phyloP scores from a whole-genome alignment of 306 rosid genomes.

The Malus sieversii region DNA sequence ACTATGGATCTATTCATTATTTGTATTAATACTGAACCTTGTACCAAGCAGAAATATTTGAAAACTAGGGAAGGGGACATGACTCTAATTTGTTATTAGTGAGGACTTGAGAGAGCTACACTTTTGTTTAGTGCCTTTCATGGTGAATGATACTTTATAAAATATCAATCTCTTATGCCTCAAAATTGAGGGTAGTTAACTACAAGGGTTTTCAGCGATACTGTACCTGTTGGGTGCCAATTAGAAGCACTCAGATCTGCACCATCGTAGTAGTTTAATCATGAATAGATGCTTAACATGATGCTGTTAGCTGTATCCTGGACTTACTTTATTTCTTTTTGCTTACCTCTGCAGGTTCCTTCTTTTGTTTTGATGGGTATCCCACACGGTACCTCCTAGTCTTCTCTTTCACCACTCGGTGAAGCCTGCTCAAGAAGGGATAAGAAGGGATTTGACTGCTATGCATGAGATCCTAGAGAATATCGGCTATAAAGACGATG shows the following conservation, averaged over 20 bases:
- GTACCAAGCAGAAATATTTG: no score
- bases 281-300: slow-evolving; percentile 4
- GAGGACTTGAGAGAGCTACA: no score
- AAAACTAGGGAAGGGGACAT: no score
- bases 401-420: slow-evolving; percentile 63
- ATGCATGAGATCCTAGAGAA: slow-evolving; percentile 63
- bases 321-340: slow-evolving; percentile 55
- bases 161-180: no score
- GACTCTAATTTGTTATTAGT: no score
- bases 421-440: slow-evolving; percentile 77
- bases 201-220: no score
- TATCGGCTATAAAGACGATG: slow-evolving; percentile 51
- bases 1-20: no score
- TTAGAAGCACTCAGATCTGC: not conserved
- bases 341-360: slow-evolving; percentile 36
- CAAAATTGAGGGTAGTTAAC: no score
- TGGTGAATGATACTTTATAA: no score
- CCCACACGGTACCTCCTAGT: slow-evolving; percentile 40
- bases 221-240: no score
- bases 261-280: not conserved
- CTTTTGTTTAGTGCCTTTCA: no score
- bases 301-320: slow-evolving; percentile 12
- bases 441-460: slow-evolving; percentile 78
- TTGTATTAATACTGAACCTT: no score
- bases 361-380: slow-evolving; percentile 71